Evolutionary conservation across 2,329 filamentous ascomycete species (phyloP).

Genomic region (Talaromyces sp.): DNA sequence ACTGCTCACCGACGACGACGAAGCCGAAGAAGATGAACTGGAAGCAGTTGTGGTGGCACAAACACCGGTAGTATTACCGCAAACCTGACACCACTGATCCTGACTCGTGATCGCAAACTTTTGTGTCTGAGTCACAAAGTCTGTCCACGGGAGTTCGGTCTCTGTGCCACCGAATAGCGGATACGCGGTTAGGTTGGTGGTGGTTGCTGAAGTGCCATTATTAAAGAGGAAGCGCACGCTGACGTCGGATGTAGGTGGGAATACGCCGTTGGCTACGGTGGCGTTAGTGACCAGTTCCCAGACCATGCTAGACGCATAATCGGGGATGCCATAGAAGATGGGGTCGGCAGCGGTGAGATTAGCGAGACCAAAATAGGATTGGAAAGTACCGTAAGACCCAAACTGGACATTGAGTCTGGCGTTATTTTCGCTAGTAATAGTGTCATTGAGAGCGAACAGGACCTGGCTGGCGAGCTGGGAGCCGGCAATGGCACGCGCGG

Average conservation of each 20-base stretch:
- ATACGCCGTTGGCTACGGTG: constrained; percentile 27
- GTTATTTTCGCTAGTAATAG: constrained; percentile 32
- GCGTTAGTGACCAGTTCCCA: constrained; percentile 65
- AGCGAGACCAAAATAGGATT: constrained; percentile 60
- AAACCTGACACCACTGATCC: constrained; percentile 68
- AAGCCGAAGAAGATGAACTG: constrained; percentile 14
- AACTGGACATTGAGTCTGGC: constrained; percentile 53
- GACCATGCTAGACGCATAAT: constrained; percentile 77
- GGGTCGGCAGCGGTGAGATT: constrained; percentile 49
- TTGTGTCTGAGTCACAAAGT: constrained; percentile 62
- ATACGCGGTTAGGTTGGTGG: constrained; percentile 50
- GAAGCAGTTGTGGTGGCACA: constrained; percentile 51
- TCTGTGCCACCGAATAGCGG: constrained; percentile 59
- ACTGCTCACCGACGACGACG: constrained; percentile 22
- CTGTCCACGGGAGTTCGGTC: constrained; percentile 61
- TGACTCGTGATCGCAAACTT: constrained; percentile 65
- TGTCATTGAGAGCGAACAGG: constrained; percentile 44
- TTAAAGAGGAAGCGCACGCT: constrained; percentile 61
- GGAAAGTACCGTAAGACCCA: constrained; percentile 59
- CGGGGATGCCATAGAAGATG: constrained; percentile 71
- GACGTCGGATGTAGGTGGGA: constrained; percentile 47
- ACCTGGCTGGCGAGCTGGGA: constrained; percentile 65
- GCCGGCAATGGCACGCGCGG: constrained; percentile 51
- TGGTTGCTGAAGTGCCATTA: constrained; percentile 54
- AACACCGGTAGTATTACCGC: constrained; percentile 66